Conservation (phyloP, 2,329 filamentous ascomycete species). For the Penicillium sp. region DNA sequence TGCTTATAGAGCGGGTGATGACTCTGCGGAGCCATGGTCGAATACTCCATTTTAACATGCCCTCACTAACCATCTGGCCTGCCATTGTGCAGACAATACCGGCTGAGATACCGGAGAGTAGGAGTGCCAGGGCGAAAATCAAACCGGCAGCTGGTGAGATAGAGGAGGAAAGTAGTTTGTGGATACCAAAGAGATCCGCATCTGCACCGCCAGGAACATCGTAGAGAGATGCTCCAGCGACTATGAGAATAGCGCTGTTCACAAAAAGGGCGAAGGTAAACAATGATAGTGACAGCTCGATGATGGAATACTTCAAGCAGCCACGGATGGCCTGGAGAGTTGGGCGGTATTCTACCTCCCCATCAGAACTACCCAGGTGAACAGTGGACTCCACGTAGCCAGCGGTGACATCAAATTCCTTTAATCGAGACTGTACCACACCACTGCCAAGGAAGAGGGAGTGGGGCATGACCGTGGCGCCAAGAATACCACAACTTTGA, state of each 20-base stretch:
- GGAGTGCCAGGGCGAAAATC: conserved; percentile 79
- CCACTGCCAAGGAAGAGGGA: conserved; percentile 62
- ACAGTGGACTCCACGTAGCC: conserved; percentile 40
- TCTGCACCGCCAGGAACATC: conserved; percentile 62
- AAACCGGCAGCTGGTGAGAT: conserved; percentile 78
- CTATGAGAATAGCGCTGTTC: conserved; percentile 80
- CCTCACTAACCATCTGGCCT: conserved; percentile 86
- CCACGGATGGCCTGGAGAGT: conserved; percentile 73
- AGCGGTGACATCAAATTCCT: conserved; percentile 50
- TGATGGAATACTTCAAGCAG: conserved; percentile 74
- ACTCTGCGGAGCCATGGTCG: conserved; percentile 79
- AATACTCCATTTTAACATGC: conserved; percentile 74
- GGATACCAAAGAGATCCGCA: conserved; percentile 83
- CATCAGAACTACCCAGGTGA: conserved; percentile 39
- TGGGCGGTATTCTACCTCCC: conserved; percentile 68
- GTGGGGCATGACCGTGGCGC: conserved; percentile 64
- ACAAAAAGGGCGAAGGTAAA: conserved; percentile 85
- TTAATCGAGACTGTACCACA: conserved; percentile 59
- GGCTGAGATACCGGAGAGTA: conserved; percentile 78
- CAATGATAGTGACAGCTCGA: conserved; percentile 71
- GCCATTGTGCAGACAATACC: conserved; percentile 89
- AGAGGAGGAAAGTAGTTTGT: conserved; percentile 69
- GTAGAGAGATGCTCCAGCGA: conserved; percentile 77
- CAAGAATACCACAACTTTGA: conserved; percentile 58
- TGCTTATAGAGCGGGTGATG: conserved; percentile 77